phyloP scores from a whole-genome alignment of 1,284 basidiomycete genomes.

The Neotropicomus parvogracilis region DNA sequence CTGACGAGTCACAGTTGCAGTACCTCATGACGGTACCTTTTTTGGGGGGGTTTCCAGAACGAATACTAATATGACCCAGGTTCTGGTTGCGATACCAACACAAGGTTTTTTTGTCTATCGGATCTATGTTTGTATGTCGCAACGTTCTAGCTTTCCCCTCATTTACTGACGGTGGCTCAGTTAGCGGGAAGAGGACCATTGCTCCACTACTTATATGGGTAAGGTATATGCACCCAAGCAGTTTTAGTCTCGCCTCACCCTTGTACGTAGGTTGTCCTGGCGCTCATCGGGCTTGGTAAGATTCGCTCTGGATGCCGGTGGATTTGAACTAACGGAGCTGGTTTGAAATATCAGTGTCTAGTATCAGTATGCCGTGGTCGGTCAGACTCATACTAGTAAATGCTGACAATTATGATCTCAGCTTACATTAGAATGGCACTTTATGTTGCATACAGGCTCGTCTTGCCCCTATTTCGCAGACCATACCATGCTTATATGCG shows the following conservation, averaged over 20 bases:
- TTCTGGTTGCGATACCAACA: neutral
- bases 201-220: conserved; percentile 9
- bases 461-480: neutral
- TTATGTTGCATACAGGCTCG: conserved; percentile 6
- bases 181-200: conserved; percentile 8
- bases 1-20: conserved; percentile 7
- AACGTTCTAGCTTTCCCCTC: neutral
- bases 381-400: neutral
- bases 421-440: conserved; percentile 4
- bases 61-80: conserved; percentile 6
- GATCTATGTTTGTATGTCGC: conserved; percentile 13
- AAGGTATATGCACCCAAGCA: neutral
- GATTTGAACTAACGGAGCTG: neutral
- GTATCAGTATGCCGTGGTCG: neutral
- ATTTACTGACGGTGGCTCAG: conserved; percentile 5
- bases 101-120: conserved; percentile 17
- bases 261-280: conserved; percentile 6
- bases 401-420: neutral
- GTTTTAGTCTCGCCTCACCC: neutral
- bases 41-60: neutral
- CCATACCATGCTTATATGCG: neutral
- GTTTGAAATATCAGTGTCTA: neutral
- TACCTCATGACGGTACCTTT: conserved; percentile 6
- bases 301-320: fast-evolving
- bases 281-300: conserved; percentile 12